Evolutionary conservation across 2,329 filamentous ascomycete species (phyloP).

Genomic region (Drechslerella coelobrocha): DNA sequence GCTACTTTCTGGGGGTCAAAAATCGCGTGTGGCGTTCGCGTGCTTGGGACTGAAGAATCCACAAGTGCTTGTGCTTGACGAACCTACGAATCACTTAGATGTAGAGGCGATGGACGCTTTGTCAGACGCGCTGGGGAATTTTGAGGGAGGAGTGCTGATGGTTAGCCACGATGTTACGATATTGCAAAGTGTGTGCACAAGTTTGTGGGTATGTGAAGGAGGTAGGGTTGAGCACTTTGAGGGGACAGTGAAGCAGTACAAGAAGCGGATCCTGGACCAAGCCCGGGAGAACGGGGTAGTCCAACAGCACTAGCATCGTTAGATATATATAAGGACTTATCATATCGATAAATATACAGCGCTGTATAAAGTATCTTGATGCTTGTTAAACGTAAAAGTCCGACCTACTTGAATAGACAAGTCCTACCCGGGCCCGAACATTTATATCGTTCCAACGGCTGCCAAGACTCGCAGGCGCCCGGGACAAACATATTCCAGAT

Average conservation of each 20-base stretch:
- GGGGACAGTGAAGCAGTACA: constrained; percentile 89
- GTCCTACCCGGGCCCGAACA: too few species aligned
- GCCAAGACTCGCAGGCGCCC: too few species aligned
- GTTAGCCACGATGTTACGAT: constrained; percentile 99
- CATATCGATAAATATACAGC: background rate
- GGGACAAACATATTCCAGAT: too few species aligned
- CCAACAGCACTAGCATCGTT: constrained; percentile 63
- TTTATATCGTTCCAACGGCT: too few species aligned
- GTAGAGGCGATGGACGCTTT: constrained; percentile 99
- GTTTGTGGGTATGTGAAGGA: constrained; percentile 93
- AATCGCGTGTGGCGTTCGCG: constrained; percentile 97
- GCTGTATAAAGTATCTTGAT: too few species aligned
- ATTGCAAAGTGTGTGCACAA: constrained; percentile 93
- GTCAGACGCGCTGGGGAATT: constrained; percentile 79
- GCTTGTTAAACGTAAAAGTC: too few species aligned
- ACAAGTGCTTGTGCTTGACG: constrained; percentile 96
- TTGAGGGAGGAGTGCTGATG: constrained; percentile 96
- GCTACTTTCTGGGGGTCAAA: constrained; percentile 92
- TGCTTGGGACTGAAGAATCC: constrained; percentile 91
- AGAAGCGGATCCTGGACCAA: constrained; percentile 91
- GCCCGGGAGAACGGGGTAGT: constrained; percentile 88
- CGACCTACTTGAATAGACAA: too few species aligned
- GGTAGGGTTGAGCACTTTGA: constrained; percentile 96
- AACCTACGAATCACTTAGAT: constrained; percentile 97
- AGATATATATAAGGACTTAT: background rate